These are phyloP conservation scores for Nemania sp. DNA, from an alignment of 2,329 filamentous ascomycete species.

Conservation along the genomic window DNA sequence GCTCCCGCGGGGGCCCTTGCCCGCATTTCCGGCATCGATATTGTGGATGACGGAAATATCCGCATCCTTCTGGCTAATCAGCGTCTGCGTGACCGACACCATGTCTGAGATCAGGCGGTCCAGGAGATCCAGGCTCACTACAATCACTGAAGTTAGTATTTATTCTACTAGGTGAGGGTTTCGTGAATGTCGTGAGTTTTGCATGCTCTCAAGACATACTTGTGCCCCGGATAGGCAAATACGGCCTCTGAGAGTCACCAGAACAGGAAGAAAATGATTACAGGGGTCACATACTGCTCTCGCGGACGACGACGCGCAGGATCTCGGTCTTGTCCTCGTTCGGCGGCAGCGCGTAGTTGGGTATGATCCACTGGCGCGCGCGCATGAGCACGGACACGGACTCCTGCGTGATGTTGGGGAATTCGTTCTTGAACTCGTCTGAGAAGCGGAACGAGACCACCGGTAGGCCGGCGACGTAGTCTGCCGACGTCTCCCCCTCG, in stretches of 20 bases:
- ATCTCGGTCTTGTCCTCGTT: conserved; percentile 65
- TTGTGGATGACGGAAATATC: conserved; percentile 54
- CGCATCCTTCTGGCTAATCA: conserved; percentile 57
- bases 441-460: conserved; percentile 69
- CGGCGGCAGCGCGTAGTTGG: conserved; percentile 69
- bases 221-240: no score
- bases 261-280: no score
- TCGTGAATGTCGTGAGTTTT: no score
- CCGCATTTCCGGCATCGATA: background rate
- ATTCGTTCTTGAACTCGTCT: conserved; percentile 63
- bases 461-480: conserved; percentile 67
- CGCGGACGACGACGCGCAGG: conserved; percentile 67
- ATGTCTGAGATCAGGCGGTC: conserved; percentile 66
- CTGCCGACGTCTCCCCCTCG: conserved; percentile 55
- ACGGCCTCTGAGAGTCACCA: no score
- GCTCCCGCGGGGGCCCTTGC: conserved; percentile 3
- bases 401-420: conserved; percentile 66
- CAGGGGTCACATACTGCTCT: no score
- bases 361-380: conserved; percentile 71
- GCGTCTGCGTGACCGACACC: conserved; percentile 59
- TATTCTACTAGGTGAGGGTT: no score
- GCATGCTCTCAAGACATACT: no score
- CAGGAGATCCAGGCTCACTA: conserved; percentile 70
- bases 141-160: no score
- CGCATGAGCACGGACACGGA: conserved; percentile 64